Conservation (phyloP, 495 filamentous ascomycete genomes). For the Pseudomonodictys pantanalensis region DNA sequence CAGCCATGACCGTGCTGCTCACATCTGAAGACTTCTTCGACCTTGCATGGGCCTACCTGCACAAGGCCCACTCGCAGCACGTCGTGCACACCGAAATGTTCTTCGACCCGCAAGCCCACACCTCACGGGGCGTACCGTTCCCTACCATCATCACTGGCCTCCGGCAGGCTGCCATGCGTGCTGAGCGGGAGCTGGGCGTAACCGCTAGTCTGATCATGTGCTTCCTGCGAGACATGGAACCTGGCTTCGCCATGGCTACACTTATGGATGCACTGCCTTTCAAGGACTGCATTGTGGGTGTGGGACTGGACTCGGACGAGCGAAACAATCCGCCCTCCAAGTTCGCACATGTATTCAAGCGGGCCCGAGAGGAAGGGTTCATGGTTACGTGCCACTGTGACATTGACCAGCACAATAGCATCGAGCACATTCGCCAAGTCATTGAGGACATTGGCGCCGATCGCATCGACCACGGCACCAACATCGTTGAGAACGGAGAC, state of each 20-base stretch:
- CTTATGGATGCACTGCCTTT: slow-evolving; percentile 15
- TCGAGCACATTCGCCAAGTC: slow-evolving; percentile 18
- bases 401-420: slow-evolving; percentile 14
- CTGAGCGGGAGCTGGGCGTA: slow-evolving; percentile 8
- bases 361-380: slow-evolving; percentile 12
- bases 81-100: slow-evolving; percentile 10
- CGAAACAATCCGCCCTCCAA: slow-evolving; percentile 11
- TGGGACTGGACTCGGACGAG: slow-evolving; percentile 24
- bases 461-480: slow-evolving; percentile 18
- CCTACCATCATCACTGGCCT: slow-evolving; percentile 3
- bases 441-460: too few relatives aligned
- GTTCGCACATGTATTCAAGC: slow-evolving; percentile 8
- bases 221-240: slow-evolving; percentile 16
- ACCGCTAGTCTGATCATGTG: slow-evolving; percentile 24
- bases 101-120: slow-evolving; percentile 13
- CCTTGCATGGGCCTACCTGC: slow-evolving; percentile 8
- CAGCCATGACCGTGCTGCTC: slow-evolving; percentile 6
- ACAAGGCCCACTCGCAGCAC: slow-evolving; percentile 11
- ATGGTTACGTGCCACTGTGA: slow-evolving; percentile 21
- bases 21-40: slow-evolving; percentile 8
- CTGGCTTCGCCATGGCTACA: slow-evolving; percentile 10
- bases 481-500: slow-evolving; percentile 6
- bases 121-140: slow-evolving; percentile 7
- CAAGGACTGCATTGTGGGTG: slow-evolving; percentile 8
- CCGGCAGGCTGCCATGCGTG: slow-evolving; percentile 1